Percentiles rank a stretch among this genome's conserved stretches.
These are phyloP conservation scores for Panaeolus papilionaceus DNA, from an alignment of 768 basidiomycete species.

Conservation along the genomic window DNA sequence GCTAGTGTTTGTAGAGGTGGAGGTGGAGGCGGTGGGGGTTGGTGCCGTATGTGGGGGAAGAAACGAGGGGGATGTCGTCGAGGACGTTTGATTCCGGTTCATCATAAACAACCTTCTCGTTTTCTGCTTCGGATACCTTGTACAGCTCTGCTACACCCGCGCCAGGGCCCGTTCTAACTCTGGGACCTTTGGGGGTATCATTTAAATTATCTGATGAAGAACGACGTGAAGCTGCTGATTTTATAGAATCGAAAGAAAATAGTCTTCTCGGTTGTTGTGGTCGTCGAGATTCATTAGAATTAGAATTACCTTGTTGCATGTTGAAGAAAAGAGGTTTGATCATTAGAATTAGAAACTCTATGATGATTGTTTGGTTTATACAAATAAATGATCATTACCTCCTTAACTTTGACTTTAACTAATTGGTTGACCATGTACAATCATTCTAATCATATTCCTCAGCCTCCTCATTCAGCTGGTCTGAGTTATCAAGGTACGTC, in stretches of 20 bases:
- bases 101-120: background rate
- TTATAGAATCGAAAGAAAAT: slow-evolving; percentile 32
- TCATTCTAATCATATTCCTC: slow-evolving; percentile 61
- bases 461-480: slow-evolving; percentile 75
- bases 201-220: slow-evolving; percentile 22
- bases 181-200: slow-evolving; percentile 27
- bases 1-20: background rate
- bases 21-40: background rate
- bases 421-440: slow-evolving; percentile 42
- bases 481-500: slow-evolving; percentile 52
- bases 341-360: background rate
- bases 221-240: slow-evolving; percentile 27
- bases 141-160: slow-evolving; percentile 16
- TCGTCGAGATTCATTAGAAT: slow-evolving; percentile 14
- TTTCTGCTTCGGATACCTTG: slow-evolving; percentile 14
- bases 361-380: background rate
- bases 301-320: background rate
- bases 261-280: slow-evolving; percentile 27
- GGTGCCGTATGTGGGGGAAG: slow-evolving; percentile 4
- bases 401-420: background rate
- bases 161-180: slow-evolving; percentile 21
- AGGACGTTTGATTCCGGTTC: background rate
- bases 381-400: background rate
- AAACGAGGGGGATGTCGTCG: slow-evolving; percentile 8
- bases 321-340: background rate